phyloP scores from a whole-genome alignment of 1,284 basidiomycete species.

The Dichomitus squalens region DNA sequence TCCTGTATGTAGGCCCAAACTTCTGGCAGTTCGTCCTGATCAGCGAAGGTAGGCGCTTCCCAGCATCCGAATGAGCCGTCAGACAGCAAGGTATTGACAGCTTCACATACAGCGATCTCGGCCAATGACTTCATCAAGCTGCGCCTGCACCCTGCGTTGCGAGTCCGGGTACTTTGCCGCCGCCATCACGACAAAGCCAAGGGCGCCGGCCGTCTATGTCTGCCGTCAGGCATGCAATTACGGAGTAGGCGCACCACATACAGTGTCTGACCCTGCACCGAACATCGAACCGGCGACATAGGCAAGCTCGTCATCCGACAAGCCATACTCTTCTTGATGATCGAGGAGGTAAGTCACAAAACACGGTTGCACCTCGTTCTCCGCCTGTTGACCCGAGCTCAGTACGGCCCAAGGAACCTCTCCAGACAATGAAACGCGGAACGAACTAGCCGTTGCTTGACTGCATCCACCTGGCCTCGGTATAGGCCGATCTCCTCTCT shows the following conservation, averaged over 20 bases:
- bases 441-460: slow-evolving; percentile 48
- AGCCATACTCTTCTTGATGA: slow-evolving; percentile 47
- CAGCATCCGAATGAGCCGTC: too few relatives aligned
- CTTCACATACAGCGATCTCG: slow-evolving; percentile 44
- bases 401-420: too few relatives aligned
- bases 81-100: not conserved
- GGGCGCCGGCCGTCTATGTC: slow-evolving; percentile 51
- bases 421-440: not conserved
- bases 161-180: slow-evolving; percentile 61
- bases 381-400: slow-evolving; percentile 30
- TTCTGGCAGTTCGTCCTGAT: slow-evolving; percentile 52
- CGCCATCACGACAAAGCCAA: slow-evolving; percentile 61
- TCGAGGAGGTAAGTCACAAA: slow-evolving; percentile 62
- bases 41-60: slow-evolving; percentile 52
- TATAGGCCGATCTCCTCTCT: slow-evolving; percentile 60
- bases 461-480: slow-evolving; percentile 47
- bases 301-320: slow-evolving; percentile 56
- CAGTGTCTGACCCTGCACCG: slow-evolving; percentile 67
- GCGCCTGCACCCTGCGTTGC: slow-evolving; percentile 56
- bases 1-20: slow-evolving; percentile 65
- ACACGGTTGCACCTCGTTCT: slow-evolving; percentile 43
- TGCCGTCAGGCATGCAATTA: not conserved
- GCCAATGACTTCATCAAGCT: slow-evolving; percentile 64
- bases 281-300: slow-evolving; percentile 67
- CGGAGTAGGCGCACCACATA: slow-evolving; percentile 14